These are phyloP conservation scores for Cryptosporidium meleagridis DNA, from an alignment of 169 alveolate species.

Conservation along the genomic window DNA sequence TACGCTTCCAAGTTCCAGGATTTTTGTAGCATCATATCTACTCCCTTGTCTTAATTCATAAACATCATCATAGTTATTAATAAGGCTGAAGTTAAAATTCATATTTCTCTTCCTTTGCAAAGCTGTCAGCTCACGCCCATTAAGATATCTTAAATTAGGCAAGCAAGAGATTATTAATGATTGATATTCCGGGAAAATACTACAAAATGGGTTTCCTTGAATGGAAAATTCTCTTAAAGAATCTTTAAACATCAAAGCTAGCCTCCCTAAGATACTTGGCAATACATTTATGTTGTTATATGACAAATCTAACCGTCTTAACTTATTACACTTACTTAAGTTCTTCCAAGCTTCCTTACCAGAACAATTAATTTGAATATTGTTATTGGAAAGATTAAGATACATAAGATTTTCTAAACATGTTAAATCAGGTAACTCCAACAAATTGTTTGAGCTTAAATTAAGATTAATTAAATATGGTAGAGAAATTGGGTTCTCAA, in stretches of 20 bases:
- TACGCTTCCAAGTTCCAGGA: constrained; percentile 12
- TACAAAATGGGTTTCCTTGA: constrained; percentile 55
- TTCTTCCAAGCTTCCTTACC: constrained; percentile 38
- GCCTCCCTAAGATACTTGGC: constrained; percentile 42
- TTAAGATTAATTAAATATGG: constrained; percentile 35
- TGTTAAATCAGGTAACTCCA: constrained; percentile 38
- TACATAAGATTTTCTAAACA: constrained; percentile 17
- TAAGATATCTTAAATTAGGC: constrained; percentile 1
- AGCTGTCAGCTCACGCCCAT: constrained; percentile 25
- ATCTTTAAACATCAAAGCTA: constrained; percentile 5
- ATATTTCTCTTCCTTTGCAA: constrained; percentile 16
- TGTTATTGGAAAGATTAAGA: constrained; percentile 36
- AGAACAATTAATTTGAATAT: background rate
- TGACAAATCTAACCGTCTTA: constrained; percentile 29
- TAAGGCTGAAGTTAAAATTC: constrained; percentile 11
- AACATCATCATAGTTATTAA: constrained; percentile 59
- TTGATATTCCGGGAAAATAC: constrained; percentile 53
- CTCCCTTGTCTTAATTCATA: constrained; percentile 50
- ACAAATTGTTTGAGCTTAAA: constrained; percentile 22
- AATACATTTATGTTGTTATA: constrained; percentile 15
- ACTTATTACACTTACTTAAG: constrained; percentile 21
- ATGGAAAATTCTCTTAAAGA: constrained; percentile 16
- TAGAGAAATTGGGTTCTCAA: constrained; percentile 37
- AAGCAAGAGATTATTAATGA: constrained; percentile 36
- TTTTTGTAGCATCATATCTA: constrained; percentile 50